A percentile compares a stretch with the other conserved stretches of the same genome.
Evolutionary conservation across 208 protist species (phyloP).

Genomic region (Tritrichomonas musculus): DNA sequence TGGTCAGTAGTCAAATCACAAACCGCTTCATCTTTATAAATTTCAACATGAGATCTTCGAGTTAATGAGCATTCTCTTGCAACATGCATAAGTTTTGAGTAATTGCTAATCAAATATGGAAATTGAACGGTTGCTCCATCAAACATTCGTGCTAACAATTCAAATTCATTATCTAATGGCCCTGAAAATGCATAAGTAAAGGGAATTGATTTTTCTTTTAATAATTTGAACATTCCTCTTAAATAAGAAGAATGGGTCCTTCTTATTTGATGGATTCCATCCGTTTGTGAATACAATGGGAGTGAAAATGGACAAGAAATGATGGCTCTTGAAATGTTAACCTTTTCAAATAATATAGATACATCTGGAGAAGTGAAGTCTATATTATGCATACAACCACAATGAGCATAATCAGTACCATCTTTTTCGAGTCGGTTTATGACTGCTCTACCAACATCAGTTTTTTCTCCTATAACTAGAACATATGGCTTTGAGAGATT

Average conservation of each 20-base stretch:
- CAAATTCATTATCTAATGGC: no score
- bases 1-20: no score
- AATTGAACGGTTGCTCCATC: no score
- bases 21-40: no score
- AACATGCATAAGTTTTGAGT: no score
- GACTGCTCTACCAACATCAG: neutral
- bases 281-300: neutral
- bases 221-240: neutral
- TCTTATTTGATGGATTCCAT: neutral
- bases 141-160: no score
- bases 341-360: neutral
- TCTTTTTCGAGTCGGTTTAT: neutral
- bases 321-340: neutral
- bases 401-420: neutral
- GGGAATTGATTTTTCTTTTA: no score
- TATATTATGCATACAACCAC: neutral
- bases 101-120: no score
- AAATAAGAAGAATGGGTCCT: neutral
- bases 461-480: neutral
- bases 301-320: neutral
- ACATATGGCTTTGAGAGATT: neutral
- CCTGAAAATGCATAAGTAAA: neutral
- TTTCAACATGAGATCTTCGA: no score
- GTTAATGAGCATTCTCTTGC: no score
- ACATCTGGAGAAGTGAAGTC: neutral